Evolutionary conservation across 495 filamentous ascomycete species (phyloP).

Genomic region (Lepidopterella palustris): DNA sequence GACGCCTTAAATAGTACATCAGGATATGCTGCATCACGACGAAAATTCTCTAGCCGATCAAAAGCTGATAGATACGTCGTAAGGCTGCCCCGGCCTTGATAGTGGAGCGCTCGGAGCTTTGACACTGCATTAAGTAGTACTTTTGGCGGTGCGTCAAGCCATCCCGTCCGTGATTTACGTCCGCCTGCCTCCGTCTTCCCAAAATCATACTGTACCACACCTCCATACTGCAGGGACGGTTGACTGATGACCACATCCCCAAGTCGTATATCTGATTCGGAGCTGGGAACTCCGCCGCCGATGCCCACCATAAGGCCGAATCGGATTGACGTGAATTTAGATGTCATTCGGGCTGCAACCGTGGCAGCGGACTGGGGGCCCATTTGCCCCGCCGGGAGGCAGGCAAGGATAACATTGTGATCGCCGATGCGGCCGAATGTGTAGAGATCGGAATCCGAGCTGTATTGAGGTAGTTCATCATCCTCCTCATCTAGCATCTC

Average conservation of each 20-base stretch:
- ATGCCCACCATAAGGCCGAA: slow-evolving; percentile 43
- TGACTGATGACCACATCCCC: slow-evolving; percentile 32
- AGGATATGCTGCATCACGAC: not conserved
- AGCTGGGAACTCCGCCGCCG: slow-evolving; percentile 38
- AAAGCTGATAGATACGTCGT: not conserved
- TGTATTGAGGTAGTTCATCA: slow-evolving; percentile 7
- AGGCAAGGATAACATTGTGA: slow-evolving; percentile 43
- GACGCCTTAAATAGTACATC: not conserved
- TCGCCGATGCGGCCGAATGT: slow-evolving; percentile 34
- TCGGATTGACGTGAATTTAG: slow-evolving; percentile 37
- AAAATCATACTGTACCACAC: slow-evolving; percentile 27
- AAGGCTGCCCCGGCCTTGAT: not conserved
- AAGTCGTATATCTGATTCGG: slow-evolving; percentile 19
- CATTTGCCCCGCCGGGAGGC: slow-evolving; percentile 35
- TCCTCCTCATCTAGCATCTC: slow-evolving; percentile 43
- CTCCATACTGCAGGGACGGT: slow-evolving; percentile 13
- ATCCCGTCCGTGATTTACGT: not conserved
- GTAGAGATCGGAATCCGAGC: slow-evolving; percentile 32
- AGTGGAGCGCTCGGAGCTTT: not conserved
- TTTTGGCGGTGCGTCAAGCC: not conserved
- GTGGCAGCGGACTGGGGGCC: slow-evolving; percentile 33
- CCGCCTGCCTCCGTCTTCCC: not conserved
- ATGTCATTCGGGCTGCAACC: slow-evolving; percentile 31
- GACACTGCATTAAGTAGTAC: not conserved
- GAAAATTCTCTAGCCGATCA: not conserved